Base-by-base conservation (phyloP, 1,284 basidiomycete species). In the Sporisorium graminicola region DNA sequence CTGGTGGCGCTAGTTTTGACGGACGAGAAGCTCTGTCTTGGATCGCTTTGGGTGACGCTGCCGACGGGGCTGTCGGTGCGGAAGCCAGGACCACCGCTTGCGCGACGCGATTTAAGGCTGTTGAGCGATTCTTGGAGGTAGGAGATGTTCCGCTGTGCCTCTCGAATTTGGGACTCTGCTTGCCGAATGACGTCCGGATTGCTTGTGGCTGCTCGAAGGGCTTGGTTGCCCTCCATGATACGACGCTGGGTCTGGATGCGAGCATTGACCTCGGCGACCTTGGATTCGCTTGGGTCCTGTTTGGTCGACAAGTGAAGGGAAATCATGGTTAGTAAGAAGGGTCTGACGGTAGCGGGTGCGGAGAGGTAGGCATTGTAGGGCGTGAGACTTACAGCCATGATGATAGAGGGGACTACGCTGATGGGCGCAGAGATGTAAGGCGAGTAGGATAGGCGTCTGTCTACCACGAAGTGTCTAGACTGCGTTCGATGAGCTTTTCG, bases 191-290 rank as follows among this genome's bases (percentile, higher is more conserved):
- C 94, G 87, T 95, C 94, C 76, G 90, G 92, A 84, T 96, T 96
- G 55, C 88, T 90, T 40, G 94, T 95, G 5, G 93, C 94, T 84
- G 91, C 90, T 55, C 92, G 90, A 69, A 96, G 89, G 74, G 90
- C 89, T 84, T 92, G 90, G 55, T 91, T 91, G 22, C 92, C 94
- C 87, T 95, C 93, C 79, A 96, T 90, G 86, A 95, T 91, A 89
- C 94, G 94, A 87, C 92, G 92, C 88, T 96, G 94, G 55, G 92
- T 94, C 87, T 92, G 90, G 86, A 96, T 95, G 86, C 93, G 92
- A 86, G 90, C 91, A 87, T 92, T 91, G 83, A 95, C 91, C 87
- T 95, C 93, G 86, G 92, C 91, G 86, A 96, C 94, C 90, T 95
- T 95, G 89, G 91, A 90, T 89, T 94, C 92, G 86, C 69, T 77